Base-by-base conservation (phyloP, 116 monocot genomes). In the Posidonia oceanica region DNA sequence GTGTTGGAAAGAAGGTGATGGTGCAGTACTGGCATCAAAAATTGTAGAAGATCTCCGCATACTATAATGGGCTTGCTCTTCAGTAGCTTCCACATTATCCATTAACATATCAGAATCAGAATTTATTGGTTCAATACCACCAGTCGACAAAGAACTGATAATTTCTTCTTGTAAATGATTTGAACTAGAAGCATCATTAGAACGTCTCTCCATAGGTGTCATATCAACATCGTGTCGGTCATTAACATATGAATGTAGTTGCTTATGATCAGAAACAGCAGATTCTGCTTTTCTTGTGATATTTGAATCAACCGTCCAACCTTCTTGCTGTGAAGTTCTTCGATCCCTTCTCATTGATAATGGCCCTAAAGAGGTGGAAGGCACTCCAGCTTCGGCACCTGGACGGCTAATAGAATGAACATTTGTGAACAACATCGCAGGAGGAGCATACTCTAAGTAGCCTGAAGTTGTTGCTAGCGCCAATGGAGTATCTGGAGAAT, bases 401-500 rank as follows among this genome's bases (percentile, higher is more conserved):
- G 69, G 57, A 71, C 64, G 72, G 6, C 72, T 61, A 54, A 64
- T 74, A 29, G 80, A 75, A 69, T 77, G 80, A 40, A 76, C 48
- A 56, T 77, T 92, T 54, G 81, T 80, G 61, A 91, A 80, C 63
- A 88, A 79, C 52, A 91, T 68, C 62, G 88, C 82, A 75, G 97
- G 89, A 83, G 83, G 87, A 72, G 88, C 89, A 75, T 97, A 97
- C 54, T 85, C 81, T 71, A 83, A 81, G 71, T 85, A 97, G 58
- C 97, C 89, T 64, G 89, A 71, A 68, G 97, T 87, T 38, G 85
- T 92, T 54, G 97, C 92, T 40, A 71, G 74, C 51, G 92, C 85
- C 71, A 92, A 70, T 41, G 84, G 80, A 64, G 92, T 87, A 79
- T 97, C 97, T 36, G 97, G 74, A n/a, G 87, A 91, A 79, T 96